Percentiles rank a stretch among this genome's conserved stretches.
phyloP scores from a whole-genome alignment of 1,284 basidiomycete genomes.

The Wallemia ichthyophaga region DNA sequence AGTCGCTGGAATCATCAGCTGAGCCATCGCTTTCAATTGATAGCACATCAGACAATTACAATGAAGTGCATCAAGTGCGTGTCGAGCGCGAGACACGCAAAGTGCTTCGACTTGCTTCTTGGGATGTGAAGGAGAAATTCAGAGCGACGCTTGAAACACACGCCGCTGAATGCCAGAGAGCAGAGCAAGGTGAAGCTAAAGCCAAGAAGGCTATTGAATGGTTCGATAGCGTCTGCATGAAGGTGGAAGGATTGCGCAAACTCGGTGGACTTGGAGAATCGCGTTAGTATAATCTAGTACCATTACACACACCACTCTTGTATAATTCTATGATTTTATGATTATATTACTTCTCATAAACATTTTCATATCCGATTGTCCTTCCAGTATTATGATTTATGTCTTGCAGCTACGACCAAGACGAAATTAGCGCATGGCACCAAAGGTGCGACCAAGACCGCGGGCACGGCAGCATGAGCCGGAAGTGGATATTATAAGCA shows the following conservation, averaged over 20 bases:
- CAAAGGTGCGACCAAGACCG: not conserved
- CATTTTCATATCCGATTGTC: no score
- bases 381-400: no score
- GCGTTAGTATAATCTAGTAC: no score
- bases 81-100: slow-evolving; percentile 70
- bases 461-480: not conserved
- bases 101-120: slow-evolving; percentile 68
- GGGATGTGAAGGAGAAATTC: slow-evolving; percentile 69
- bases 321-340: no score
- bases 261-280: not conserved
- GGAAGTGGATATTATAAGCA: no score
- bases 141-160: slow-evolving; percentile 45
- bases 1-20: slow-evolving; percentile 21
- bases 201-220: slow-evolving; percentile 39
- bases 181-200: slow-evolving; percentile 40
- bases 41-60: slow-evolving; percentile 21
- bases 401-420: not conserved
- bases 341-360: no score
- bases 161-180: slow-evolving; percentile 38
- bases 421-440: not conserved
- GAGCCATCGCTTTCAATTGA: slow-evolving; percentile 15
- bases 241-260: not conserved
- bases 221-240: slow-evolving; percentile 26
- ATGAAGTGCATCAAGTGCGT: slow-evolving; percentile 37
- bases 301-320: not conserved